Conservation (phyloP, 140 eudicot genomes). For the Flaveria floridana region DNA sequence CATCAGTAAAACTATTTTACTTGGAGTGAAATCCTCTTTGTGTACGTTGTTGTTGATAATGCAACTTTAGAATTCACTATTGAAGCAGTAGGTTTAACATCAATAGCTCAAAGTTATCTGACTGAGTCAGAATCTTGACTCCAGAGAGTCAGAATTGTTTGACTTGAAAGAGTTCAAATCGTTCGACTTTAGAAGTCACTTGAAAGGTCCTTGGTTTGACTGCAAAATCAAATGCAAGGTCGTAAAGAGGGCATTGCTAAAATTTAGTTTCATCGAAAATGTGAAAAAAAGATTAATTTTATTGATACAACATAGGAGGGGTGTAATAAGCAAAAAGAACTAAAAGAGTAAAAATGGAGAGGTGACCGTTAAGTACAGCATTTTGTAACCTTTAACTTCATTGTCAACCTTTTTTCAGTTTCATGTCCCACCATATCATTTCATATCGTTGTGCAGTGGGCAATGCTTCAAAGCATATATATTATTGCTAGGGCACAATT, state of each 20-base stretch:
- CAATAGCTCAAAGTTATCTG: neutral
- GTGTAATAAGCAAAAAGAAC: too few relatives aligned
- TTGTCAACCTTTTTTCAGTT: neutral
- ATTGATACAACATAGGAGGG: too few relatives aligned
- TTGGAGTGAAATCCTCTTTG: slow-evolving; percentile 14
- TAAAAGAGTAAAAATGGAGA: too few relatives aligned
- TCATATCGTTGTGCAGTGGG: neutral
- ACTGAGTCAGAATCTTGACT: too few relatives aligned
- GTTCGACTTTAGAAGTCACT: neutral
- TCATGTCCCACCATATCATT: slow-evolving; percentile 6
- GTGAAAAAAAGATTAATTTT: too few relatives aligned
- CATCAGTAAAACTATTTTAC: slow-evolving; percentile 10
- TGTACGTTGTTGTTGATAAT: neutral
- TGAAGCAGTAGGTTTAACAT: neutral
- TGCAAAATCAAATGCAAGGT: neutral
- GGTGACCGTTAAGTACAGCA: too few relatives aligned
- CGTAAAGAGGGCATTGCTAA: neutral
- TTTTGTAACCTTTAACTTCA: neutral
- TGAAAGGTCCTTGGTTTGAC: neutral
- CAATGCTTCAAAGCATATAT: too few relatives aligned
- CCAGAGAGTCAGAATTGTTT: neutral
- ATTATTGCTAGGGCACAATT: too few relatives aligned
- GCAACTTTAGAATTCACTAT: slow-evolving; percentile 11
- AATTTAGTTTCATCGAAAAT: too few relatives aligned
- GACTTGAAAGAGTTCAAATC: neutral